Base-by-base conservation (phyloP, 306 rosid genomes). In the Dryas drummondii region DNA sequence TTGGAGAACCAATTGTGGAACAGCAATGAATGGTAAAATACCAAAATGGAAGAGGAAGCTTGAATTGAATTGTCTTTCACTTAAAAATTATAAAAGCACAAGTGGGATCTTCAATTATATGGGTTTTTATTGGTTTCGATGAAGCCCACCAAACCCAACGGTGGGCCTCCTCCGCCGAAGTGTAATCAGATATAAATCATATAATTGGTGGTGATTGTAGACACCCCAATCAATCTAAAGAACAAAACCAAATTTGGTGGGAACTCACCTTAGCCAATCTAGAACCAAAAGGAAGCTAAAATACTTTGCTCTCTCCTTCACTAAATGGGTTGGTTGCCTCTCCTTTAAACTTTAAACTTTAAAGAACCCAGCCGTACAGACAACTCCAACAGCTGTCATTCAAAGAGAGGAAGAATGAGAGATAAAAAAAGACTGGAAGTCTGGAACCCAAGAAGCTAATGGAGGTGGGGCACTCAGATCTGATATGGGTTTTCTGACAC, bases 71-170 rank as follows among this genome's bases (percentile, higher is more conserved):
- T 55, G 73, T 52, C 62, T 53, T 73, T 65, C 51, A 68, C 70
- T 78, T 53, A 54, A 74, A 79, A 77, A n/a, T 66, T 68, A 10
- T 61, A 67, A 80, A 75, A 57, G 71, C 27, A 79, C 84, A 76
- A 60, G 76, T 76, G 79, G 83, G 84, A 85, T 83, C 82, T 85
- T 81, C 68, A 71, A 74, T 85, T 74, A 7, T 69, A 80, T 75
- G 83, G 85, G 73, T 70, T 84, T 75, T 62, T 73, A 77, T 82
- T 79, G 88, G 88, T 73, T 84, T 70, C 55, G 68, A 82, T 50
- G 77, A 86, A 89, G 91, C 86, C 97, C 97, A 89, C 93, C 93
- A 82, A 89, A 83, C 86, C 86, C 87, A 82, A 82, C 42, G 85
- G 96, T 89, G 96, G 93, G 97, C 97, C 94, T 85, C 86, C 85